Percentiles rank a stretch among this genome's conserved stretches.
phyloP scores from a whole-genome alignment of 2,329 filamentous ascomycete species.

The Elsinoe ampelina region DNA sequence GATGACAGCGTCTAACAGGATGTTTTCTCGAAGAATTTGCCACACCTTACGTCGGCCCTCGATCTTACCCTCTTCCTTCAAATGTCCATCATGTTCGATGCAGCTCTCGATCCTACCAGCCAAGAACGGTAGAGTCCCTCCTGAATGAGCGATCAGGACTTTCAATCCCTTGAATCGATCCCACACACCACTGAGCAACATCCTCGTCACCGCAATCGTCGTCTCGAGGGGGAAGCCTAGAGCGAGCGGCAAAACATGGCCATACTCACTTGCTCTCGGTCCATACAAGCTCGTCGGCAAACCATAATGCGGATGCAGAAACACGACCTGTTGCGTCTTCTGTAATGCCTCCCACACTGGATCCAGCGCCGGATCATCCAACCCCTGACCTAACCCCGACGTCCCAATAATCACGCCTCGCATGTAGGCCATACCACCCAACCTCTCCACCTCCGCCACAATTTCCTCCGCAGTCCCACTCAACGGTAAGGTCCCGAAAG shows the following conservation, averaged over 20 bases:
- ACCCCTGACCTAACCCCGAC: conserved; percentile 64
- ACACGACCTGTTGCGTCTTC: conserved; percentile 56
- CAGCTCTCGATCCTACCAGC: conserved; percentile 84
- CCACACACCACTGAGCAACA: conserved; percentile 81
- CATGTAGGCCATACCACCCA: conserved; percentile 56
- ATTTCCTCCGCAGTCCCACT: conserved; percentile 55
- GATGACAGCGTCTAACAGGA: conserved; percentile 81
- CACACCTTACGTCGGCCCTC: conserved; percentile 50
- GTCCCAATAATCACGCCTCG: conserved; percentile 86
- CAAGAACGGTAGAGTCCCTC: conserved; percentile 79
- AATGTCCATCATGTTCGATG: conserved; percentile 69
- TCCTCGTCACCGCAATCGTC: conserved; percentile 77
- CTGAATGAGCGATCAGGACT: conserved; percentile 77
- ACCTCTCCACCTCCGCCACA: conserved; percentile 54
- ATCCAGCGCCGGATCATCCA: conserved; percentile 68
- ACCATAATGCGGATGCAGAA: conserved; percentile 88
- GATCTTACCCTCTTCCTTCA: conserved; percentile 54
- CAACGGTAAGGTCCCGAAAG: conserved; percentile 74
- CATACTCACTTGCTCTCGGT: conserved; percentile 59
- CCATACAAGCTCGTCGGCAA: conserved; percentile 74
- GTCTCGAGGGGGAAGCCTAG: conserved; percentile 88
- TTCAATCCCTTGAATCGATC: conserved; percentile 60
- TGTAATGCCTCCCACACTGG: conserved; percentile 64
- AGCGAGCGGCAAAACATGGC: conserved; percentile 77
- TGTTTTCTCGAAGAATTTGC: conserved; percentile 62